Base-by-base conservation (phyloP, 2,329 filamentous ascomycete species). In the Hortaea sp. region DNA sequence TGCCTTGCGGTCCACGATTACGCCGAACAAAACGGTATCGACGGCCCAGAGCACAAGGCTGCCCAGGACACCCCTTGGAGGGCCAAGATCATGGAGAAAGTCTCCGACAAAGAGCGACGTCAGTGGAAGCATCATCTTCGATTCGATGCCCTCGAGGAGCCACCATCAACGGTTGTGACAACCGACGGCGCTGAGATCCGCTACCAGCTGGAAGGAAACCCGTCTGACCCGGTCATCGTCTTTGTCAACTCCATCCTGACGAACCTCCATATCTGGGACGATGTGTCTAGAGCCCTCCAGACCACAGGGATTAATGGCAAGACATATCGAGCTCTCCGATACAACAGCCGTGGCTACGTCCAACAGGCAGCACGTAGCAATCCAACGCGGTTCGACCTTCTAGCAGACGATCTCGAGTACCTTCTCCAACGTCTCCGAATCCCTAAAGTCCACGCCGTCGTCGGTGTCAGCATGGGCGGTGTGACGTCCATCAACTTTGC, bases 201-300 rank as follows among this genome's bases (percentile, higher is more conserved):
- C 0, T 94, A 87, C 66, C 76, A 80, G 10, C 74, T 94, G 1
- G 85, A 92, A 63, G 88, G 88, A 45, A 73, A 81, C 30, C 77
- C 81, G 0, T 61, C 75, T 13, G 84, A 86, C 0, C 87, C 87
- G 0, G 76, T 84, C 0, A 72, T 94, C 7, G 80, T 87, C 13
- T 83, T 89, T 54, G 76, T 75, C 66, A 94, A 94, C 70, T 89
- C 84, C 1, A 81, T 94, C 42, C 76, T 94, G 6, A 86, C 85
- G 2, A 80, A 82, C 41, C 75, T 83, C 53, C 73, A 77, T 62
- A 92, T 94, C 76, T 94, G 88, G 88, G 84, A 92, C 56, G 72
- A 73, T 1, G 78, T 94, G 49, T 68, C 92, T 1, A 67, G 70
- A 1, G 67, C 77, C n/a, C 74, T 92, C 53, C 63, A 73, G 38